Base-by-base conservation (phyloP, 768 basidiomycete species). In the Pleurotus djamor region DNA sequence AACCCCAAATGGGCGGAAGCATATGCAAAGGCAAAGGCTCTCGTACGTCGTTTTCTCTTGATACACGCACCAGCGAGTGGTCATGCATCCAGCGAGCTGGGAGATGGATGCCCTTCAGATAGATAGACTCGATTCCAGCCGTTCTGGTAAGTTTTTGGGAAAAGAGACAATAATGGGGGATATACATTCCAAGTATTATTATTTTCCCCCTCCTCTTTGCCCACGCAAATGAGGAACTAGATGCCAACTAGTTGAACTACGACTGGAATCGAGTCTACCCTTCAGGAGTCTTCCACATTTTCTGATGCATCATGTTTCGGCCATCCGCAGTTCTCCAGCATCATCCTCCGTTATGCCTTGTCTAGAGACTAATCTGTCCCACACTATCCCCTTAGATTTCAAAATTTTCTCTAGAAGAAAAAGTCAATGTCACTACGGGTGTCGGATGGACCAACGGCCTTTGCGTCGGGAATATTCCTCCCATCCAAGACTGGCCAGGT, bases 371-470 rank as follows among this genome's bases (percentile, higher is more conserved):
- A 28, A 28, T 28, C 1, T 28, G 3, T 28, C 21, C 21, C 21
- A 28, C 21, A 28, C 21, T 28, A 28, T 28, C 21, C 21, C 21
- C 21, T 28, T 28, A 84, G 81, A 75, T 85, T 21, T 67, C 80
- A 2, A 63, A 64, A 12, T 82, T 83, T 57, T 79, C 84, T 6
- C 72, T 89, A 33, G 81, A 86, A 58, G 81, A 89, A 69, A 91
- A 90, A 67, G 82, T 83, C 6, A 85, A 79, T 50, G 69, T 87
- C 4, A 79, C 79, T 9, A 91, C 88, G 4, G 89, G 89, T 43
- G 79, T 88, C 1, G 85, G 85, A n/a, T 88, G 86, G 86, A 65
- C 65, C 67, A 72, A 71, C 56, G 89, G 89, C 1, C 81, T 76
- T 1, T 92, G 91, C 67, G 88, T 92, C 10, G 91, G 83, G 66